These are phyloP conservation scores for Baorangia bicolor DNA, from an alignment of 768 basidiomycete genomes.

Conservation along the genomic window DNA sequence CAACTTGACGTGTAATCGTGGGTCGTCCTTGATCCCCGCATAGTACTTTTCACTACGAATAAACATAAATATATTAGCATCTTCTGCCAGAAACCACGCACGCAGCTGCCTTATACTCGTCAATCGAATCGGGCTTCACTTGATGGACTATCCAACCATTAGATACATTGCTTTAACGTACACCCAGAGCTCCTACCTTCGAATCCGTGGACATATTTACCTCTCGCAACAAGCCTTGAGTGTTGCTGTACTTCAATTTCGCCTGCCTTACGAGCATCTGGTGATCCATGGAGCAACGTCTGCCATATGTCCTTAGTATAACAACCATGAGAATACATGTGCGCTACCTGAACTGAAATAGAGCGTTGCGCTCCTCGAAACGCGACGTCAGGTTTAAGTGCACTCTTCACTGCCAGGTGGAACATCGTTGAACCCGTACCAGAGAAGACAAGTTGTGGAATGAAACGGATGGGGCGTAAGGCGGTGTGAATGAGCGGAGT, in stretches of 20 bases:
- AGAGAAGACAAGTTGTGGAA: constrained; percentile 5
- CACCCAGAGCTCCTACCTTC: constrained; percentile 51
- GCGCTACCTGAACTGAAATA: constrained; percentile 64
- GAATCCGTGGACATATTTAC: constrained; percentile 92
- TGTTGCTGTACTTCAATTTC: constrained; percentile 78
- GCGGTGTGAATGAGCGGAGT: constrained; percentile 23
- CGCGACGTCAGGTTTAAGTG: constrained; percentile 11
- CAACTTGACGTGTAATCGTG: constrained; percentile 76
- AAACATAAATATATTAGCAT: constrained; percentile 6
- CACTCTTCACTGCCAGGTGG: constrained; percentile 16
- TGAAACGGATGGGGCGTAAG: constrained; percentile 3
- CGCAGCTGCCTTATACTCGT: constrained; percentile 89
- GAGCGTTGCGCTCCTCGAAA: constrained; percentile 39
- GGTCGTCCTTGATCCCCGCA: constrained; percentile 70
- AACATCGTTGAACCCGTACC: constrained; percentile 20
- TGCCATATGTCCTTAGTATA: constrained; percentile 37
- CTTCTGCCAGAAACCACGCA: constrained; percentile 38
- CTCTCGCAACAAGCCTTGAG: constrained; percentile 83
- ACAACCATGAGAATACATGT: constrained; percentile 19
- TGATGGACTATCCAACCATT: constrained; percentile 60
- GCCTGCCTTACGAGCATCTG: constrained; percentile 82
- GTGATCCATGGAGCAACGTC: constrained; percentile 92
- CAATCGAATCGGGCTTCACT: constrained; percentile 77
- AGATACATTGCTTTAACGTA: neutral
- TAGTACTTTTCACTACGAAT: constrained; percentile 76